Percentiles rank a stretch among this genome's conserved stretches.
Conservation (phyloP, 1,139 yeast species). For the Debaryomyces nepalensis region DNA sequence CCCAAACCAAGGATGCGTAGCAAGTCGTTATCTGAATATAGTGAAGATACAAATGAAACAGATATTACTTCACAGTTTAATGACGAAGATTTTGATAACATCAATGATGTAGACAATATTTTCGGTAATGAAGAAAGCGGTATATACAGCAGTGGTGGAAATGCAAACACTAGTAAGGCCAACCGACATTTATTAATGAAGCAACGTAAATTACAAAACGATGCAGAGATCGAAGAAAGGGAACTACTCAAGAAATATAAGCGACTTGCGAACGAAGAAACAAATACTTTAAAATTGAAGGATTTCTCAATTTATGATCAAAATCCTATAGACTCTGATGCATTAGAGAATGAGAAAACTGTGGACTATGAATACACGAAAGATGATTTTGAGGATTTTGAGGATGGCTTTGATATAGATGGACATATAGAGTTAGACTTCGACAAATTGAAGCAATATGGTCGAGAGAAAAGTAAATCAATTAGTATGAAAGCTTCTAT, state of each 20-base stretch:
- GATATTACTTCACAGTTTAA: slow-evolving; percentile 46
- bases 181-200: slow-evolving; percentile 29
- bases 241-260: slow-evolving; percentile 30
- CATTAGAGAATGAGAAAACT: slow-evolving; percentile 39
- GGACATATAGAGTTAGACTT: slow-evolving; percentile 19
- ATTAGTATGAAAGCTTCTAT: slow-evolving; percentile 28
- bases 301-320: slow-evolving; percentile 29
- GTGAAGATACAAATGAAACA: slow-evolving; percentile 44
- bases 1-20: slow-evolving; percentile 22
- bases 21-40: slow-evolving; percentile 39
- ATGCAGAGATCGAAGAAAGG: slow-evolving; percentile 42
- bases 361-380: slow-evolving; percentile 42
- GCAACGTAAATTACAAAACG: slow-evolving; percentile 33
- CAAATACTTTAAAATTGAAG: slow-evolving; percentile 36
- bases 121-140: slow-evolving; percentile 47
- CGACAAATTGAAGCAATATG: slow-evolving; percentile 18
- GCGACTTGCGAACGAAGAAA: slow-evolving; percentile 22
- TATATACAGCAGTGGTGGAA: slow-evolving; percentile 26
- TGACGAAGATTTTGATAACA: slow-evolving; percentile 48
- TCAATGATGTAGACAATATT: slow-evolving; percentile 35
- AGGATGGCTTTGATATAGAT: slow-evolving; percentile 35
- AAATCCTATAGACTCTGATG: slow-evolving; percentile 29
- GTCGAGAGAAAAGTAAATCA: slow-evolving; percentile 10
- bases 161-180: slow-evolving; percentile 19
- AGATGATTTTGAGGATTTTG: slow-evolving; percentile 47